Evolutionary conservation across 495 filamentous ascomycete species (phyloP).

Genomic region (Hyphodiscus hymeniophilus): DNA sequence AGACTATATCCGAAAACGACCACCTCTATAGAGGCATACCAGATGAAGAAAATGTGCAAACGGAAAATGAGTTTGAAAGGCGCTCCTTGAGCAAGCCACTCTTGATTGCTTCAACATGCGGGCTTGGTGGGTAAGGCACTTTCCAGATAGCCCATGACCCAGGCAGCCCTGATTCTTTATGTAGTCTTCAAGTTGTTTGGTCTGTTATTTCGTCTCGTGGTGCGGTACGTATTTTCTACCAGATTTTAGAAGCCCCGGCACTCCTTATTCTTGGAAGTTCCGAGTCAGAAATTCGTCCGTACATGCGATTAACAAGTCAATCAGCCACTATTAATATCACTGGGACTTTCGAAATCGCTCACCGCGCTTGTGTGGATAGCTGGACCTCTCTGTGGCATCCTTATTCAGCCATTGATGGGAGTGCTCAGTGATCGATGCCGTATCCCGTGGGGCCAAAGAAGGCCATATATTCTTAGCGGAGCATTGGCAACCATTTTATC

Average conservation of each 20-base stretch:
- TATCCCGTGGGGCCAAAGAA: slow-evolving; percentile 9
- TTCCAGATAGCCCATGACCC: too few relatives aligned
- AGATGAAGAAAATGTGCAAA: too few relatives aligned
- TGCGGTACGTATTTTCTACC: background rate
- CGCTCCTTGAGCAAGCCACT: too few relatives aligned
- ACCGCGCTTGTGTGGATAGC: slow-evolving; percentile 18
- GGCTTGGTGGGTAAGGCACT: too few relatives aligned
- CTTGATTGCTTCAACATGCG: too few relatives aligned
- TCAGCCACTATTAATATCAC: slow-evolving; percentile 13
- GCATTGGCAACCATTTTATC: background rate
- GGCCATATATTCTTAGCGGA: slow-evolving; percentile 14
- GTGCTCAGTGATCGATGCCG: slow-evolving; percentile 9
- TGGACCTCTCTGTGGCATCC: slow-evolving; percentile 15
- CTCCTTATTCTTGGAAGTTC: background rate
- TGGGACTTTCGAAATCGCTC: slow-evolving; percentile 11
- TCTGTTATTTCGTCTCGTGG: background rate
- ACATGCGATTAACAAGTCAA: background rate
- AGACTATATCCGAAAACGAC: too few relatives aligned
- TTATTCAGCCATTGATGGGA: slow-evolving; percentile 20
- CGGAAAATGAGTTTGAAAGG: too few relatives aligned
- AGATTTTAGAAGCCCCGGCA: too few relatives aligned
- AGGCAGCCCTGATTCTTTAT: too few relatives aligned
- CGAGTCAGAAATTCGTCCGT: background rate
- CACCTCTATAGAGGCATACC: too few relatives aligned
- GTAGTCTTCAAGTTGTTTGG: background rate